Evolutionary conservation across 805 yeast genomes (phyloP).

Genomic region (Suhomyces sp.): DNA sequence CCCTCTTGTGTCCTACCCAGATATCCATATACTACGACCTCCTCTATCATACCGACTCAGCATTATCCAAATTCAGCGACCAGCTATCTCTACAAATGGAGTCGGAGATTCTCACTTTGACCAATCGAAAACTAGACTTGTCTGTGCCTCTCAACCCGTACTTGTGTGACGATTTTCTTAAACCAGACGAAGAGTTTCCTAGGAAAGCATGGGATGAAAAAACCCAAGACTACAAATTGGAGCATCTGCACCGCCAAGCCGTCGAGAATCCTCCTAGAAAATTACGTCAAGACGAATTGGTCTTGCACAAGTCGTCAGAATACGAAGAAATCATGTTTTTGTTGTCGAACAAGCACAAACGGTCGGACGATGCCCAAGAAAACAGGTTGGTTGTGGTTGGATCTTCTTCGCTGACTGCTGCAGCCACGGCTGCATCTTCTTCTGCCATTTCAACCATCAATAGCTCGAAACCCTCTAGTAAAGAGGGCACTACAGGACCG

Average conservation of each 20-base stretch:
- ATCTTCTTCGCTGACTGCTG: conserved; percentile 20
- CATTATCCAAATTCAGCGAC: conserved; percentile 75
- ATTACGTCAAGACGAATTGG: conserved; percentile 41
- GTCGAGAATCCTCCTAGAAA: conserved; percentile 30
- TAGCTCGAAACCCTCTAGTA: conserved; percentile 14
- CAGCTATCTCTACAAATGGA: conserved; percentile 77
- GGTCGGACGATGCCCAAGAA: conserved; percentile 36
- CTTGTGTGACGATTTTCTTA: conserved; percentile 41
- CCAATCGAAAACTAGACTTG: conserved; percentile 74
- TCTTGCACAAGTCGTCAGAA: conserved; percentile 67
- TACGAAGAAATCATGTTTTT: conserved; percentile 84
- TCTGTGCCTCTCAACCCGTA: conserved; percentile 73
- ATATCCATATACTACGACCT: conserved; percentile 81
- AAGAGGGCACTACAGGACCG: conserved; percentile 26
- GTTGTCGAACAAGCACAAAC: conserved; percentile 38
- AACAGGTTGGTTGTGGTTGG: conserved; percentile 40
- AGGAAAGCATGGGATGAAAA: conserved; percentile 41
- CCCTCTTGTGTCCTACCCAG: conserved; percentile 77
- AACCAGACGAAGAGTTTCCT: conserved; percentile 50
- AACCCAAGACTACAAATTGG: conserved; percentile 29
- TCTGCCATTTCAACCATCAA: conserved; percentile 13
- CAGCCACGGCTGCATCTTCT: conserved; percentile 17
- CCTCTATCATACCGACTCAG: conserved; percentile 74
- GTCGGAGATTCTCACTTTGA: conserved; percentile 76
- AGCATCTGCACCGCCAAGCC: conserved; percentile 32